phyloP scores from a whole-genome alignment of 2,329 filamentous ascomycete genomes.

The Paecilomyces dactylethromorphus region DNA sequence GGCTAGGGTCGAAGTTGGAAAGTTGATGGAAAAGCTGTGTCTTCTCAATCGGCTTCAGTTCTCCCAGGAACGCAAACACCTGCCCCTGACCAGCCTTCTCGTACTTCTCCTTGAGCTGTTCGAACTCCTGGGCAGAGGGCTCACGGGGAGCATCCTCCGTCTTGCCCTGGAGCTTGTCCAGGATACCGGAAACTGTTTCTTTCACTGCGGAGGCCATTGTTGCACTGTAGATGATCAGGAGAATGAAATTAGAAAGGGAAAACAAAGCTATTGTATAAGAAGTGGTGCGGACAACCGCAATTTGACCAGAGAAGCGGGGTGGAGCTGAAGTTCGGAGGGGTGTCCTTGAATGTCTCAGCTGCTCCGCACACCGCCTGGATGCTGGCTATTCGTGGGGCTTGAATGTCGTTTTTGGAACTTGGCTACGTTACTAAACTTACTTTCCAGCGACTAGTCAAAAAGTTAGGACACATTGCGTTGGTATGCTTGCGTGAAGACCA shows the following conservation, averaged over 20 bases:
- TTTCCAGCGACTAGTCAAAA: background rate
- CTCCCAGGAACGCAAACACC: constrained; percentile 82
- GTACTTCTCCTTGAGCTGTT: constrained; percentile 65
- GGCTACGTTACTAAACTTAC: background rate
- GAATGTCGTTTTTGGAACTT: background rate
- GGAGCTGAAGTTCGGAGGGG: background rate
- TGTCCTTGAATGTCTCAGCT: background rate
- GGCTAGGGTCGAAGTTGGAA: constrained; percentile 68
- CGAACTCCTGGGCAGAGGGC: constrained; percentile 59
- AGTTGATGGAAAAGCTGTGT: constrained; percentile 75
- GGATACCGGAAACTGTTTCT: constrained; percentile 42
- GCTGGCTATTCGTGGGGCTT: background rate
- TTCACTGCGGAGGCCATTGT: constrained; percentile 35
- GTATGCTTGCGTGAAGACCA: background rate
- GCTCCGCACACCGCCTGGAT: background rate
- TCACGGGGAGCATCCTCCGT: constrained; percentile 35
- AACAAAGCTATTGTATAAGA: constrained; percentile 2
- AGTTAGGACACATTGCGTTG: background rate
- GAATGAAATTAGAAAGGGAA: constrained; percentile 1
- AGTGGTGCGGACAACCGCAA: background rate
- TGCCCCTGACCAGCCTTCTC: constrained; percentile 69
- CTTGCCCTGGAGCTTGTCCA: constrained; percentile 41
- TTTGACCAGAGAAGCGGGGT: background rate
- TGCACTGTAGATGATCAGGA: background rate
- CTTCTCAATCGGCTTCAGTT: constrained; percentile 67